phyloP scores from a whole-genome alignment of 179 eudicot species.

The Corrigiola litoralis region DNA sequence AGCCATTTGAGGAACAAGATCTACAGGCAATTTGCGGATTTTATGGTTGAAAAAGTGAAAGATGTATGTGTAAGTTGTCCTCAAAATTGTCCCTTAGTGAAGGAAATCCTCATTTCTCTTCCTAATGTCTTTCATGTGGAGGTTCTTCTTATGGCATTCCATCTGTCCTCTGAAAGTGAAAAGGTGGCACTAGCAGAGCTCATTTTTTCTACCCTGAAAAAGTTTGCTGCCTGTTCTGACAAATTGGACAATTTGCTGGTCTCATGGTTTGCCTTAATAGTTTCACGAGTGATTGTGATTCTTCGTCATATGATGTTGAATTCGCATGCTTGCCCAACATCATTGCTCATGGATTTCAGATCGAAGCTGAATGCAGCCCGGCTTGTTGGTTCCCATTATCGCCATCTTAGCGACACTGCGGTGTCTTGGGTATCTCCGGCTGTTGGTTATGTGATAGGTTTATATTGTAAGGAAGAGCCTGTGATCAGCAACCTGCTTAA shows the following conservation, averaged over 20 bases:
- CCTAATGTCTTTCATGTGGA: conserved; percentile 88
- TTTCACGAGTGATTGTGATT: conserved; percentile 74
- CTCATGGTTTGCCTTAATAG: conserved; percentile 80
- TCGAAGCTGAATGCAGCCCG: conserved; percentile 59
- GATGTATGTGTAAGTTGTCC: conserved; percentile 35
- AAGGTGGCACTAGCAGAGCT: conserved; percentile 49
- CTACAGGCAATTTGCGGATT: conserved; percentile 50
- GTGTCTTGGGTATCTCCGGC: conserved; percentile 61
- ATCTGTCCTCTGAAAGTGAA: conserved; percentile 78
- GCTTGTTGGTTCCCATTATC: conserved; percentile 31
- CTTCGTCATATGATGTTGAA: conserved; percentile 82
- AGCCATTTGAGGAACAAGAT: conserved; percentile 64
- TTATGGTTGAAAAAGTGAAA: conserved; percentile 55
- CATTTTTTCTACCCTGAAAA: conserved; percentile 51
- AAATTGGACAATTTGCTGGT: conserved; percentile 42
- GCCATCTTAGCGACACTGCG: conserved; percentile 30
- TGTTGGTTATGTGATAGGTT: conserved; percentile 44
- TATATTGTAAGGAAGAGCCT: conserved; percentile 40
- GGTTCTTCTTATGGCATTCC: conserved; percentile 86
- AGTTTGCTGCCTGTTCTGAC: conserved; percentile 36
- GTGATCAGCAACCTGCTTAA: conserved; percentile 42
- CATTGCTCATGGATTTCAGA: conserved; percentile 70
- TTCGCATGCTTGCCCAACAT: conserved; percentile 71
- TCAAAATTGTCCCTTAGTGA: conserved; percentile 33
- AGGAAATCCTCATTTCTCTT: conserved; percentile 58